These are phyloP conservation scores for Papilionanthe hybrid DNA, from an alignment of 116 monocot genomes.

Conservation along the genomic window DNA sequence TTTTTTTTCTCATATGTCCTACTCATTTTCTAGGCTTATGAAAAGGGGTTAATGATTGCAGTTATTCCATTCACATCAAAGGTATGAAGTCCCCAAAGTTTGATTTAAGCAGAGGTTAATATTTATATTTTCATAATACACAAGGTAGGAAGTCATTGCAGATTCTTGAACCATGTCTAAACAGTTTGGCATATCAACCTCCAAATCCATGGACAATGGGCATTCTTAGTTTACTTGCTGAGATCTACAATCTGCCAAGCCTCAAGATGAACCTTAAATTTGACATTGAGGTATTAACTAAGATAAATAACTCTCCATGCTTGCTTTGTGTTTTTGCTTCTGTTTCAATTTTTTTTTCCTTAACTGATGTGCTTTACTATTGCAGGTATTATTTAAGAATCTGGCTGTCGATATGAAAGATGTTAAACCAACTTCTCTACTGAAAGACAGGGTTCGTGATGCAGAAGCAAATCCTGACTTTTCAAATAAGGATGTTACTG, in stretches of 20 bases:
- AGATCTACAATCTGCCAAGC: slow-evolving; percentile 88
- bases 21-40: slow-evolving; percentile 62
- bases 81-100: slow-evolving; percentile 30
- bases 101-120: background rate
- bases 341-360: background rate
- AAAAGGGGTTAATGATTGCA: slow-evolving; percentile 95
- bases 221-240: slow-evolving; percentile 78
- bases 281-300: slow-evolving; percentile 85
- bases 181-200: slow-evolving; percentile 86
- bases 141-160: slow-evolving; percentile 21
- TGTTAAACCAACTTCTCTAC: slow-evolving; percentile 76
- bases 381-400: slow-evolving; percentile 89
- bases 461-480: slow-evolving; percentile 94
- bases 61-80: slow-evolving; percentile 97
- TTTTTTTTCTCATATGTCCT: slow-evolving; percentile 9
- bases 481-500: slow-evolving; percentile 71
- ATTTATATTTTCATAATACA: slow-evolving; percentile 13
- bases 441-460: slow-evolving; percentile 81
- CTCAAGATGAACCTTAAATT: slow-evolving; percentile 99
- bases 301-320: background rate
- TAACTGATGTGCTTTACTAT: background rate
- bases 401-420: slow-evolving; percentile 89
- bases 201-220: slow-evolving; percentile 99
- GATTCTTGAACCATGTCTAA: slow-evolving; percentile 90
- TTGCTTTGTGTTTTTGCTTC: slow-evolving; percentile 3